A percentile compares a stretch with the other conserved stretches of the same genome.
phyloP scores from a whole-genome alignment of 768 basidiomycete species.

The Vararia minispora region DNA sequence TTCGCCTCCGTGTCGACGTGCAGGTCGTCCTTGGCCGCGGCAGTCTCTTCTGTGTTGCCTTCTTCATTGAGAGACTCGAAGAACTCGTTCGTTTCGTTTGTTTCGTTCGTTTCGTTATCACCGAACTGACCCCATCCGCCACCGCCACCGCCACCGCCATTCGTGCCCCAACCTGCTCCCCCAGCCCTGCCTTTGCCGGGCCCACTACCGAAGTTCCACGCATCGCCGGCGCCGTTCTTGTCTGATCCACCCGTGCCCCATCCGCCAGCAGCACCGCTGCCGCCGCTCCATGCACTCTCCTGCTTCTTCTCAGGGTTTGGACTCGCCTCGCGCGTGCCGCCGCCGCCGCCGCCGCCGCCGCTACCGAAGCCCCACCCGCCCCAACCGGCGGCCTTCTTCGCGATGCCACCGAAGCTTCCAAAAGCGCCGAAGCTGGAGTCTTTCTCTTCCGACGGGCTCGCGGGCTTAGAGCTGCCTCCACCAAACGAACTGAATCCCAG shows the following conservation, averaged over 20 bases:
- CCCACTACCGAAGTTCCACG: neutral
- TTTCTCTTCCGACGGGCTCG: neutral
- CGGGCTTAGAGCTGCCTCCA: neutral
- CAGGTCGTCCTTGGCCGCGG: no score
- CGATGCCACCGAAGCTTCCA: neutral
- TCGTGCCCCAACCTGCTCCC: no score
- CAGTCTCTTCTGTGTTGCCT: no score
- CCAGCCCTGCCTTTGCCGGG: no score
- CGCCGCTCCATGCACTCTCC: no score
- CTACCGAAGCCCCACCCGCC: slow-evolving; percentile 5
- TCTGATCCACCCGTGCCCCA: neutral
- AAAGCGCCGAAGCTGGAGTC: neutral
- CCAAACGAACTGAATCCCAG: slow-evolving; percentile 1
- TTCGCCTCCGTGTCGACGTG: no score
- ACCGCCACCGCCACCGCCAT: no score
- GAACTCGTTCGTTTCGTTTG: no score
- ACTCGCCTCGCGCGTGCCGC: neutral
- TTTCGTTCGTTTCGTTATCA: no score
- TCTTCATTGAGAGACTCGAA: no score
- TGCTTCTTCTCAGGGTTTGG: neutral
- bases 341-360: neutral
- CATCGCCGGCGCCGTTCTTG: neutral
- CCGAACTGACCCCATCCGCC: no score
- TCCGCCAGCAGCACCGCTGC: neutral
- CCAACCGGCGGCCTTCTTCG: neutral